Evolutionary conservation across 148 eudicot species (phyloP), one percentile per base, ranked within the genome.

Genomic region (Cornus suecica): DNA sequence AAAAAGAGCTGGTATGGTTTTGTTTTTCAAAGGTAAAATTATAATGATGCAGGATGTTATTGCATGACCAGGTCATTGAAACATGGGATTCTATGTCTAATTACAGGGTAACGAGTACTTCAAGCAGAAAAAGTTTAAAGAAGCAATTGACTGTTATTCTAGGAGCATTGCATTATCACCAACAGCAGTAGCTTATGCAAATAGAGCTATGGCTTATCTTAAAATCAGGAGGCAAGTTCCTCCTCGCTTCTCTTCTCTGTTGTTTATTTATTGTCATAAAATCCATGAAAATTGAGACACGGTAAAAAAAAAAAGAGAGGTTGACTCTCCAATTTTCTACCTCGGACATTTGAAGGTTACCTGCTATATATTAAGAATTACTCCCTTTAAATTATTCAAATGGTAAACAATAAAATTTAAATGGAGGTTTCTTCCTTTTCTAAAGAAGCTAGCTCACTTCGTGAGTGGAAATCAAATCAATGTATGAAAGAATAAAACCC

Each of bases 181-280:
- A 68, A 91, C 97, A 51, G 97, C 97, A 81, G 97, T 95, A 68
- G 93, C 97, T 73, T 88, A 91, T 83, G 99, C 94, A 62, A 95
- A 95, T 81, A 90, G 99, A 77, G 99, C 99, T 72, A 95, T 95
- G 99, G 93, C 97, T 65, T 95, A 91, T 86, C 87, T 95, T 28
- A 95, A 93, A 83, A 82, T 91, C 51, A 91, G 65, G 77, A 91
- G 99, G 99, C 75, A 64, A 78, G 83, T 78, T 78, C 8, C 16
- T 73, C 60, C 16, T 2, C 29, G 63, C 16, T 76, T 76, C 22
- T 61, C 48, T 37, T 8, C 9, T 37, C 42, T 37, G 42, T 37
- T 37, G 0, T 37, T 37, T 37, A 37, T 37, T 37, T 37, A 0
- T 37, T 37, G 42, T 6, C 42, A 6, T 37, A 56, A 20, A 52